Evolutionary conservation across 306 rosid genomes (phyloP), one percentile per base, ranked within the genome.

Genomic region (Prunus salicina): DNA sequence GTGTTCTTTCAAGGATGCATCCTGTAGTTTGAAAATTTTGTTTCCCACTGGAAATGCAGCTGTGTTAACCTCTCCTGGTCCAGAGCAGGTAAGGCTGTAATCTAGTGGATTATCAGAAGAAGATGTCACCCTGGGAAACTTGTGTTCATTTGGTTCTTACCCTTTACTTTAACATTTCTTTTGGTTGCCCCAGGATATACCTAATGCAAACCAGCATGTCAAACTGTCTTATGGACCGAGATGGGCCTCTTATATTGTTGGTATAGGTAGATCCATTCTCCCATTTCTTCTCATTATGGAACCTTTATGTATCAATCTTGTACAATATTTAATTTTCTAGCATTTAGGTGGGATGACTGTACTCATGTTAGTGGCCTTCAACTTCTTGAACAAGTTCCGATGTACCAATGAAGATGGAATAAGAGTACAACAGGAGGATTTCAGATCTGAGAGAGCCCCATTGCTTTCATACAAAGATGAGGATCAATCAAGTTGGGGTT

Each of bases 401-500:
- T 43, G 72, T 73, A 62, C 24, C 51, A 82, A 52, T 30, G 89
- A 86, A 77, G 81, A 85, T 75, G 69, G 72, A 79, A 69, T 63
- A 70, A 56, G 80, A 75, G 64, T 55, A 19, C 82, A 67, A 30
- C 20, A 69, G 19, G 84, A 73, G 27, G 86, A 63, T 43, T 50
- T 82, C 51, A 79, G 81, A 82, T 56, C 90, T 22, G 89, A 79
- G 50, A 76, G 88, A 73, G 85, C 76, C 72, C 86, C 94, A 53
- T 79, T 93, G 69, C 87, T 90, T 83, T 75, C 90, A 67, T 30
- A 63, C 65, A 87, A 93, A 80, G 94, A 93, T 80, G 97, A 92
- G 47, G 94, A 93, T 79, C 86, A 86, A 77, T 89, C 94, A 51
- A 90, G 93, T 77, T 87, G 89, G 90, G 98, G 91, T 74, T 93